phyloP scores from a whole-genome alignment of 345 rosid species.

The Streptanthus diversifolius region DNA sequence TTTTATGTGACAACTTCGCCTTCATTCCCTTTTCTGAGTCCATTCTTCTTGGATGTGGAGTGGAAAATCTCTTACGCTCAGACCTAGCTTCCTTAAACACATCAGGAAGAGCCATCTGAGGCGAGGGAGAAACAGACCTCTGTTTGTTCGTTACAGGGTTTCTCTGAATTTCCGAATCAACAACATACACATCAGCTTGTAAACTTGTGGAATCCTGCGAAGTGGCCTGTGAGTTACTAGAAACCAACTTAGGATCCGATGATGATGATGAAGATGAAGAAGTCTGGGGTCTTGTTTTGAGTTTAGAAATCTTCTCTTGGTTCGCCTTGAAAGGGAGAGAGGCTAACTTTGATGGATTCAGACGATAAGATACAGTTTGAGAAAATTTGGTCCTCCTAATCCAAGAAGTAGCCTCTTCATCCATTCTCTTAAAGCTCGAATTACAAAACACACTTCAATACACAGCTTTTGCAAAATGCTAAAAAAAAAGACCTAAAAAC shows the following conservation, averaged over 20 bases:
- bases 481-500: conserved; percentile 7
- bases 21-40: conserved; percentile 45
- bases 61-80: conserved; percentile 70
- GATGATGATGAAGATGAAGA: conserved; percentile 23
- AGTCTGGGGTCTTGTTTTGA: conserved; percentile 43
- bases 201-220: conserved; percentile 20
- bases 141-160: conserved; percentile 54
- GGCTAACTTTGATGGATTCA: conserved; percentile 57
- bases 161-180: conserved; percentile 42
- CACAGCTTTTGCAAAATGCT: conserved; percentile 25
- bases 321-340: conserved; percentile 43
- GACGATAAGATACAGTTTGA: conserved; percentile 75
- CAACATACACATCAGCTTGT: conserved; percentile 27
- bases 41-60: conserved; percentile 67
- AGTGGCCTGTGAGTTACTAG: conserved; percentile 19
- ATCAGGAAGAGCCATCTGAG: conserved; percentile 60
- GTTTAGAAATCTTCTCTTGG: conserved; percentile 38
- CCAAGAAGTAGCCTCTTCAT: conserved; percentile 76
- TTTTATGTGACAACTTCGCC: conserved; percentile 41
- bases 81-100: conserved; percentile 80
- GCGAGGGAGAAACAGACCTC: conserved; percentile 80
- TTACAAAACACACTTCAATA: neutral
- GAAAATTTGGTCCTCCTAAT: conserved; percentile 87
- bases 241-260: conserved; percentile 28
- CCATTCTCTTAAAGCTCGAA: conserved; percentile 43